These are phyloP conservation scores for Cystobasidium pallidum DNA, from an alignment of 1,284 basidiomycete species.

Conservation along the genomic window DNA sequence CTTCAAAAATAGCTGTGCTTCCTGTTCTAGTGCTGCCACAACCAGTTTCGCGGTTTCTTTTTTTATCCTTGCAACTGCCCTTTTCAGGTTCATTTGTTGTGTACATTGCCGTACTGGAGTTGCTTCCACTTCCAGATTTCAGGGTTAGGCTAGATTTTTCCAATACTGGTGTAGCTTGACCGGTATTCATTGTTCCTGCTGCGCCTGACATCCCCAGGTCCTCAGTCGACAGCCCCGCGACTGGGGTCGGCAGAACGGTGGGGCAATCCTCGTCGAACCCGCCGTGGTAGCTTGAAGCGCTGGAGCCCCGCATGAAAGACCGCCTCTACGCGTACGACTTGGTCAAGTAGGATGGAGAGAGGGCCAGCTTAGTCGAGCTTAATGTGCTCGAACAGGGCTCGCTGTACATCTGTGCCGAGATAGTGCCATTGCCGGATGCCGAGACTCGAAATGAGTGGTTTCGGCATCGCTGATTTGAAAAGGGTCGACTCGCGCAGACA, in stretches of 20 bases:
- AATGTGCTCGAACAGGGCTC: background rate
- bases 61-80: background rate
- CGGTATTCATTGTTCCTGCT: background rate
- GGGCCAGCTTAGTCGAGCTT: no score
- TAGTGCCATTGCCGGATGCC: background rate
- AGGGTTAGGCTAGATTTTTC: background rate
- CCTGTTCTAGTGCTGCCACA: constrained; percentile 2
- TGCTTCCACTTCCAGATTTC: background rate
- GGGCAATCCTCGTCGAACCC: constrained; percentile 11
- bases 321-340: no score
- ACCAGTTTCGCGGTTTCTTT: background rate
- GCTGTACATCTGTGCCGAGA: background rate
- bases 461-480: background rate
- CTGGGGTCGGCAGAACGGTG: constrained; percentile 11
- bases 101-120: background rate
- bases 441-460: background rate
- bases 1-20: constrained; percentile 40
- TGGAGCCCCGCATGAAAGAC: background rate
- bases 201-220: background rate
- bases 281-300: background rate
- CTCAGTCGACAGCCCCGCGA: background rate
- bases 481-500: background rate
- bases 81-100: background rate
- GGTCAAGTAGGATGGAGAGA: no score
- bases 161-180: background rate